Percentiles rank a stretch among this genome's conserved stretches.
phyloP scores from a whole-genome alignment of 176 grass and related monocot genomes.

The Rhynchospora tenuis region DNA sequence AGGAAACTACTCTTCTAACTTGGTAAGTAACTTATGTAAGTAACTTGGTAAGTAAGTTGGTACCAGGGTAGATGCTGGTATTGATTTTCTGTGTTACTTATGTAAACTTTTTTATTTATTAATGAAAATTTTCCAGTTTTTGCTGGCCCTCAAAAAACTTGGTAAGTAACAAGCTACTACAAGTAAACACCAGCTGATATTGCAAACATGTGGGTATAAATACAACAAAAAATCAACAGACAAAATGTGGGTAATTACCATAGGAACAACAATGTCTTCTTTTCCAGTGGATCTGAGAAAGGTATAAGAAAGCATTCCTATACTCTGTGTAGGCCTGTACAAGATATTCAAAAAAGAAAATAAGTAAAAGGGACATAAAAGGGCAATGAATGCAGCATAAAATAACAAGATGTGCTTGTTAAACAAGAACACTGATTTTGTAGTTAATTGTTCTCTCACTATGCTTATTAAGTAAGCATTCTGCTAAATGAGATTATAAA shows the following conservation, averaged over 20 bases:
- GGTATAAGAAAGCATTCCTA: constrained; percentile 96
- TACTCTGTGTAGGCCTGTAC: constrained; percentile 76
- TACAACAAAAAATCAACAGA: constrained; percentile 1
- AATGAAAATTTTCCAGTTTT: too few relatives aligned
- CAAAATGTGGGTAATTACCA: constrained; percentile 46
- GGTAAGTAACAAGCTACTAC: background rate
- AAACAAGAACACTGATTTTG: background rate
- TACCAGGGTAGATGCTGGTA: too few relatives aligned
- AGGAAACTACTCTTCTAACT: background rate
- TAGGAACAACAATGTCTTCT: constrained; percentile 97
- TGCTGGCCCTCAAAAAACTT: too few relatives aligned
- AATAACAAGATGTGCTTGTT: background rate
- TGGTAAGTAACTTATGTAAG: background rate
- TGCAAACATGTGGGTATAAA: background rate
- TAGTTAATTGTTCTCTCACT: background rate
- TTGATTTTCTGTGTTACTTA: too few relatives aligned
- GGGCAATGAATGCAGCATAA: background rate
- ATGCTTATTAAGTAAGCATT: background rate
- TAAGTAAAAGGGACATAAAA: constrained; percentile 23
- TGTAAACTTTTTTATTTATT: too few relatives aligned
- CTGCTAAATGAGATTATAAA: background rate
- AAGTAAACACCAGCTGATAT: background rate
- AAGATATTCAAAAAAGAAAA: constrained; percentile 20
- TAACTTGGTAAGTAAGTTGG: too few relatives aligned
- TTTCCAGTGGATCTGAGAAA: constrained; percentile 75